These are phyloP conservation scores for Avena insularis DNA, from an alignment of 176 grass and related monocot genomes.

Conservation along the genomic window DNA sequence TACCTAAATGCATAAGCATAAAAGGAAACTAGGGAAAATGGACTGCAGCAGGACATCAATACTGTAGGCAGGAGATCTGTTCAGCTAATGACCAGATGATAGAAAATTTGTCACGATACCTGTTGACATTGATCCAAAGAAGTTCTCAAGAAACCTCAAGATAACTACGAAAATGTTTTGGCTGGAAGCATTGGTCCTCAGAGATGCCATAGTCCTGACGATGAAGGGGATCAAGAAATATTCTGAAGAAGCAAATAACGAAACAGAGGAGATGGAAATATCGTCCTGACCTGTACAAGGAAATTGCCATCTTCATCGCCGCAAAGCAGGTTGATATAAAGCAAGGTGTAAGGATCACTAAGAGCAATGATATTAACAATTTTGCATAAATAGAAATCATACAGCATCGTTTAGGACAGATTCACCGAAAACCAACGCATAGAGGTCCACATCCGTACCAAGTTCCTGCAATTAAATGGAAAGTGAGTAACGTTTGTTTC, in stretches of 20 bases:
- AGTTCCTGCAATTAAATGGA: constrained; percentile 71
- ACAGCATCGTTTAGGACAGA: constrained; percentile 92
- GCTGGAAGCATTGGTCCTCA: constrained; percentile 52
- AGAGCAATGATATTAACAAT: constrained; percentile 14
- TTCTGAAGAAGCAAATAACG: neutral
- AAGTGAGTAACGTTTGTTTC: neutral
- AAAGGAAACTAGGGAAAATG: neutral
- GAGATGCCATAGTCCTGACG: constrained; percentile 62
- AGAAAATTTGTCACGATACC: constrained; percentile 9
- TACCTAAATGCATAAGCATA: neutral
- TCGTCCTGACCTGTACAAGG: constrained; percentile 80
- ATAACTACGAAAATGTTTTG: constrained; percentile 58
- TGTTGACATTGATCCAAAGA: constrained; percentile 63
- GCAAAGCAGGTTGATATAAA: constrained; percentile 35
- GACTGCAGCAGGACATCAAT: neutral
- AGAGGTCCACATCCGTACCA: constrained; percentile 84
- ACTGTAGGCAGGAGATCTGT: neutral
- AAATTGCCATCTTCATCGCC: constrained; percentile 82
- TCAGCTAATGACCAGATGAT: constrained; percentile 4
- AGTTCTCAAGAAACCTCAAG: constrained; percentile 59
- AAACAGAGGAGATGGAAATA: neutral
- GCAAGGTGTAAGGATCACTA: constrained; percentile 43
- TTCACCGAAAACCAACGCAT: constrained; percentile 94
- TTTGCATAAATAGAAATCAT: constrained; percentile 44
- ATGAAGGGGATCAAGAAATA: constrained; percentile 24